These are phyloP conservation scores for Ettlia oleoabundans DNA, from an alignment of 139 green algal genomes.

Conservation along the genomic window DNA sequence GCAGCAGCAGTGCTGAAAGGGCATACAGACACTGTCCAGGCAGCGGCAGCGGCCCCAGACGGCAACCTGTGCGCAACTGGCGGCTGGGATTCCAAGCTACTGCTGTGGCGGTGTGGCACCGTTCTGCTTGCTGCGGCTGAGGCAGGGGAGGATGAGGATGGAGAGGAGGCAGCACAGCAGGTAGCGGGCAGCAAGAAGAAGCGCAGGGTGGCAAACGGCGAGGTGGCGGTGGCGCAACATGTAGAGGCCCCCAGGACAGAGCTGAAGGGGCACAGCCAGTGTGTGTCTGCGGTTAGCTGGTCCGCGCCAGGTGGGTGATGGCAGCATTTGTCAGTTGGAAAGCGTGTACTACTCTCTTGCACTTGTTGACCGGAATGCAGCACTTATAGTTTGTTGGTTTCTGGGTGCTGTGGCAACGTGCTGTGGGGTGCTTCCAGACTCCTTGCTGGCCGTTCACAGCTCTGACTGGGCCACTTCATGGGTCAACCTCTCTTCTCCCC, in stretches of 20 bases:
- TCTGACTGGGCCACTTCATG: too few species aligned
- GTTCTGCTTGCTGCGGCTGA: constrained; percentile 19
- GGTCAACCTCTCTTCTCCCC: too few species aligned
- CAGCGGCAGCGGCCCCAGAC: constrained; percentile 52
- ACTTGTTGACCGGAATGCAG: too few species aligned
- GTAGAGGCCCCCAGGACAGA: constrained; percentile 38
- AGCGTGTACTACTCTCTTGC: neutral
- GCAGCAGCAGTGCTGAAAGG: constrained; percentile 38
- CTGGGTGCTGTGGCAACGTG: too few species aligned
- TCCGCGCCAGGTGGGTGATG: constrained; percentile 18
- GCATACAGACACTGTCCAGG: constrained; percentile 70
- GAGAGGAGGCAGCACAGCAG: neutral
- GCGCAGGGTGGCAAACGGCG: constrained; percentile 32
- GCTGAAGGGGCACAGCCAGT: constrained; percentile 77
- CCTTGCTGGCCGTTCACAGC: too few species aligned
- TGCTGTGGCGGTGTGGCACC: constrained; percentile 67
- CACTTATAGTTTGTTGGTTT: too few species aligned
- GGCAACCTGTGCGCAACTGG: constrained; percentile 53
- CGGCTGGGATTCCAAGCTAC: constrained; percentile 77
- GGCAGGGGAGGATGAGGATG: constrained; percentile 8
- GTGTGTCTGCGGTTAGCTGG: constrained; percentile 71
- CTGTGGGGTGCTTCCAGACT: too few species aligned
- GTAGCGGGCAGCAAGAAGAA: constrained; percentile 55
- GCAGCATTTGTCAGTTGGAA: too few species aligned
- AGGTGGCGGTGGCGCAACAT: constrained; percentile 10